Conservation (phyloP, 202 grass and related monocot species). For the Schoenoplectus tabernaemontani region DNA sequence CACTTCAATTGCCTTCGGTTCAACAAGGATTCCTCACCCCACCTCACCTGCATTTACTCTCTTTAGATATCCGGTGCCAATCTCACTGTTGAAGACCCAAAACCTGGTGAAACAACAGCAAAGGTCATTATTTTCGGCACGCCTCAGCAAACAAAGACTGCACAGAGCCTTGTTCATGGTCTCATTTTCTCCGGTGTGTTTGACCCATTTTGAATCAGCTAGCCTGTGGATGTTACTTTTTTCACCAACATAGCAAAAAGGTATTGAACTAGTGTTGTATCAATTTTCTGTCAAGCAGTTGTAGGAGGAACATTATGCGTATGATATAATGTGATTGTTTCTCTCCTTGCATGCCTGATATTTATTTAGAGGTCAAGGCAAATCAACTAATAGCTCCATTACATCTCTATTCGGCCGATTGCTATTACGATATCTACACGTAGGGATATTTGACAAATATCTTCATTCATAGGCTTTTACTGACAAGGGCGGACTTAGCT, state of each 20-base stretch:
- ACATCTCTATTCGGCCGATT: background rate
- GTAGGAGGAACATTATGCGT: background rate
- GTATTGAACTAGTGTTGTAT: background rate
- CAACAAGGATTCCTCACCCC: no score
- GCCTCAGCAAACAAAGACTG: constrained; percentile 19
- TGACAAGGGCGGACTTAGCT: background rate
- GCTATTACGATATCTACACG: background rate
- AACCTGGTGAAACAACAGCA: background rate
- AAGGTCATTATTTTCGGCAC: constrained; percentile 3
- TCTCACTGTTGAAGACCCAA: constrained; percentile 11
- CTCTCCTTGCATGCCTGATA: background rate
- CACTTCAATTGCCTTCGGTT: no score
- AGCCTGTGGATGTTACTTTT: background rate
- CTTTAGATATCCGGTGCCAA: constrained; percentile 14
- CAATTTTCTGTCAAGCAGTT: background rate
- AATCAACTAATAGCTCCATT: background rate
- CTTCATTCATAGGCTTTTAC: background rate
- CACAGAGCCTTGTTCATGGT: constrained; percentile 20
- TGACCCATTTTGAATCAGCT: constrained; percentile 15
- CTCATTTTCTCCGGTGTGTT: constrained; percentile 16
- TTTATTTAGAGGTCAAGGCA: background rate
- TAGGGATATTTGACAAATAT: background rate
- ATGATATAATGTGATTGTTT: background rate
- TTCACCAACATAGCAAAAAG: background rate
- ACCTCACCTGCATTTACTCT: background rate